phyloP scores from a whole-genome alignment of 768 basidiomycete species.

The Rhodotorula toruloides region DNA sequence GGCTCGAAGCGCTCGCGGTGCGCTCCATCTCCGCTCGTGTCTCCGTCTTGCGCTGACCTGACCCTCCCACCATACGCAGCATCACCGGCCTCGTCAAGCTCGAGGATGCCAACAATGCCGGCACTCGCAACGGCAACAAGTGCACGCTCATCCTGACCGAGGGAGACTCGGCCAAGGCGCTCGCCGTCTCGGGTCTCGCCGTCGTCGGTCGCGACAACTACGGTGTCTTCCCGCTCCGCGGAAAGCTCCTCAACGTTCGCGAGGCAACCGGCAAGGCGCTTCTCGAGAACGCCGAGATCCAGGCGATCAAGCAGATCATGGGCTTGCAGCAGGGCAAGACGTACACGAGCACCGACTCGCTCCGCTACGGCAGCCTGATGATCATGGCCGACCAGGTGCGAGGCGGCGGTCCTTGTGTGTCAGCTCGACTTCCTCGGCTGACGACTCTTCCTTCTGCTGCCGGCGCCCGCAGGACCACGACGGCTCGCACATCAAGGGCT shows the following conservation, averaged over 20 bases:
- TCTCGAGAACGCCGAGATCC: constrained; percentile 96
- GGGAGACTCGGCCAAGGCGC: constrained; percentile 96
- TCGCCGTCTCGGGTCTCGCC: constrained; percentile 87
- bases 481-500: constrained; percentile 99
- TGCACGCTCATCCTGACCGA: constrained; percentile 97
- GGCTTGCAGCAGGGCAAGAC: constrained; percentile 91
- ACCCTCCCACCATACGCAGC: constrained; percentile 49
- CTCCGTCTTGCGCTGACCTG: constrained; percentile 12
- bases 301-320: constrained; percentile 96
- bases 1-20: constrained; percentile 79
- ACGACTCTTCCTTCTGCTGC: not conserved
- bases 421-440: not conserved
- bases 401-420: constrained; percentile 10
- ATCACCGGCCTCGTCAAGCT: constrained; percentile 87
- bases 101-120: constrained; percentile 95
- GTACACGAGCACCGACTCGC: constrained; percentile 60
- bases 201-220: constrained; percentile 95
- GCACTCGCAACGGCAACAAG: constrained; percentile 67
- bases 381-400: constrained; percentile 98
- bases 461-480: constrained; percentile 90
- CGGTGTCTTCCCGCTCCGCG: constrained; percentile 94
- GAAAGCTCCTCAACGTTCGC: constrained; percentile 93
- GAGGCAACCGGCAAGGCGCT: constrained; percentile 94
- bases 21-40: constrained; percentile 36
- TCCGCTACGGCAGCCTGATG: constrained; percentile 94